Conservation (phyloP, 1,284 basidiomycete genomes). For the Thelephora terrestris region DNA sequence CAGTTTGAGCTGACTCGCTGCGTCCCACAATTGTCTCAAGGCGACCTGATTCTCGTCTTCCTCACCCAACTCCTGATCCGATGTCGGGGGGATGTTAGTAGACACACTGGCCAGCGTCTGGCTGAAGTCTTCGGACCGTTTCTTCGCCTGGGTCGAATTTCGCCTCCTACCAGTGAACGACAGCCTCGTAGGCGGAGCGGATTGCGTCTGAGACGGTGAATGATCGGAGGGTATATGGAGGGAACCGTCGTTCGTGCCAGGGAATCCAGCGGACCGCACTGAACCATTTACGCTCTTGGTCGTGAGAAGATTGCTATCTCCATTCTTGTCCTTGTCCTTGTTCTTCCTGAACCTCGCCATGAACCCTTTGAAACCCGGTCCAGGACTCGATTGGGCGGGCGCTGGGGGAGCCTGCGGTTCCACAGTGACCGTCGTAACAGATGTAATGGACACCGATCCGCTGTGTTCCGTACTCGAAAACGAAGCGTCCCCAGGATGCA, state of each 20-base stretch:
- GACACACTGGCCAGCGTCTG: not conserved
- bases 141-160: constrained; percentile 1
- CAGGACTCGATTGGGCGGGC: constrained; percentile 54
- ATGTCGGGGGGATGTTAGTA: constrained; percentile 10
- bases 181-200: constrained; percentile 16
- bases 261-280: constrained; percentile 5
- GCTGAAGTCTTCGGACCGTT: not conserved
- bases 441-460: constrained; percentile 10
- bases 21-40: constrained; percentile 63
- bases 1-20: constrained; percentile 62
- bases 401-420: constrained; percentile 30
- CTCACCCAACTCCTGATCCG: constrained; percentile 5
- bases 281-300: constrained; percentile 1
- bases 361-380: constrained; percentile 65
- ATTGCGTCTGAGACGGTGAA: constrained; percentile 10
- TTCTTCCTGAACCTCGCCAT: constrained; percentile 69
- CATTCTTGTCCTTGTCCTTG: not conserved
- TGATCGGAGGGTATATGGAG: constrained; percentile 7
- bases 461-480: constrained; percentile 18
- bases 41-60: constrained; percentile 28
- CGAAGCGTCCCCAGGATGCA: constrained; percentile 3
- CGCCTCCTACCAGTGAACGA: not conserved
- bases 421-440: constrained; percentile 31
- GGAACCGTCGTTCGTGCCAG: not conserved
- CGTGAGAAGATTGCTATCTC: not conserved